Percentiles rank a stretch among this genome's conserved stretches.
Evolutionary conservation across 805 yeast genomes (phyloP).

Genomic region (Saccharomyces mikatae): DNA sequence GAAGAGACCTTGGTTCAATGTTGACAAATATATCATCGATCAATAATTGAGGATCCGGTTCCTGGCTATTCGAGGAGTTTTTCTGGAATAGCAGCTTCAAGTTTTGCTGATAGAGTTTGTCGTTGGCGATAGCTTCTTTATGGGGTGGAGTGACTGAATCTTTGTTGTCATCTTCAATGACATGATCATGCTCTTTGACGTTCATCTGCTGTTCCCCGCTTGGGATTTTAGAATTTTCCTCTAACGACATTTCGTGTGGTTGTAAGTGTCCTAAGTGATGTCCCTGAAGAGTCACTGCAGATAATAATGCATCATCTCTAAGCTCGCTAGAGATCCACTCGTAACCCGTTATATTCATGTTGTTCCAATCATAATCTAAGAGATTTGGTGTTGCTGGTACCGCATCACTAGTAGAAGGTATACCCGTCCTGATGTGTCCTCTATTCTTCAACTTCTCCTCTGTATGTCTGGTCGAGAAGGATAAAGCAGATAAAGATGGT

Average conservation of each 20-base stretch:
- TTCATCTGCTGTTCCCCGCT: background rate
- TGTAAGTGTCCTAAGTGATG: constrained; percentile 1
- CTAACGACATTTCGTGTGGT: background rate
- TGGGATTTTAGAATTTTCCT: background rate
- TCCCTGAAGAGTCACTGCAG: constrained; percentile 56
- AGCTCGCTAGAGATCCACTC: constrained; percentile 68
- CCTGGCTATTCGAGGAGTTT: background rate
- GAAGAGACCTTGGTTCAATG: background rate
- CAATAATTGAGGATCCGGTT: background rate
- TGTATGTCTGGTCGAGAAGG: background rate
- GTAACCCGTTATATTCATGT: constrained; percentile 10
- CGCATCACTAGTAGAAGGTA: background rate
- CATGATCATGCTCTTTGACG: background rate
- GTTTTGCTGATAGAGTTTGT: background rate
- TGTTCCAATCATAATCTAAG: background rate
- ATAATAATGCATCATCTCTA: constrained; percentile 61
- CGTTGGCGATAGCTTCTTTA: background rate
- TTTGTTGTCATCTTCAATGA: background rate
- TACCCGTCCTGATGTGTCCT: background rate
- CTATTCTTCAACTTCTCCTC: background rate
- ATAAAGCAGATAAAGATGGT: background rate
- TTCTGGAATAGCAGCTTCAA: background rate
- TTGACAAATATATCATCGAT: background rate
- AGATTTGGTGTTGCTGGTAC: background rate
- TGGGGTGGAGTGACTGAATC: background rate